These are phyloP conservation scores for Boletellus ananas DNA, from an alignment of 768 basidiomycete species.

Conservation along the genomic window DNA sequence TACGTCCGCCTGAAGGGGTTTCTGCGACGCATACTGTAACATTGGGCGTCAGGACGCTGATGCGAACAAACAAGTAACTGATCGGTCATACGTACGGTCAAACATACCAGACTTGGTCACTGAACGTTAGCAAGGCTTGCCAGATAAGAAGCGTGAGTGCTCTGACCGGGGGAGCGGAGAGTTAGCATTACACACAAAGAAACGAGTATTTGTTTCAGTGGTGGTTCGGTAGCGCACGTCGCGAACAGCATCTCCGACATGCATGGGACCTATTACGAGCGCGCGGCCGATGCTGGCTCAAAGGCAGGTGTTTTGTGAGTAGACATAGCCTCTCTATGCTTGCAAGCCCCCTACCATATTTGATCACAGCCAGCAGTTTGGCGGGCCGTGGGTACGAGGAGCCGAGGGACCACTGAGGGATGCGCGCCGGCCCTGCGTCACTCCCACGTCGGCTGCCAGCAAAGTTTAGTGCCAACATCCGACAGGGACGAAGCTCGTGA, in stretches of 20 bases:
- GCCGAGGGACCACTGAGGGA: too few species aligned
- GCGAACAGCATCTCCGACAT: neutral
- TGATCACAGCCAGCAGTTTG: too few species aligned
- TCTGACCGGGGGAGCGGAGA: constrained; percentile 2
- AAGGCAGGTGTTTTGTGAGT: too few species aligned
- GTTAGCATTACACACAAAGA: too few species aligned
- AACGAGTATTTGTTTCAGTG: neutral
- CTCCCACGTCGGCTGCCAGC: constrained; percentile 1
- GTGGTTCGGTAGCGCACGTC: constrained; percentile 7
- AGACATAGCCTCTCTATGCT: too few species aligned
- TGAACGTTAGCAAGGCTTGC: constrained; percentile 10
- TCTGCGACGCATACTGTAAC: constrained; percentile 21
- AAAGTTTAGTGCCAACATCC: too few species aligned
- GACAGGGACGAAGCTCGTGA: too few species aligned
- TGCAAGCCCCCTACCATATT: too few species aligned
- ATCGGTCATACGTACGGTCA: constrained; percentile 18
- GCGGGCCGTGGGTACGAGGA: neutral
- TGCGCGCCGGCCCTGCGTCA: neutral
- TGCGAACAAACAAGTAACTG: neutral
- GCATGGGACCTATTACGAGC: neutral
- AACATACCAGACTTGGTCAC: constrained; percentile 19
- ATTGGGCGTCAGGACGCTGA: neutral
- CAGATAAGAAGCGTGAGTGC: constrained; percentile 14
- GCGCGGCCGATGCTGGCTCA: neutral
- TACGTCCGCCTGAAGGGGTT: constrained; percentile 30